Base-by-base conservation (phyloP, 108 stramenopile genomes). In the Stephanodiscus minutulus region DNA sequence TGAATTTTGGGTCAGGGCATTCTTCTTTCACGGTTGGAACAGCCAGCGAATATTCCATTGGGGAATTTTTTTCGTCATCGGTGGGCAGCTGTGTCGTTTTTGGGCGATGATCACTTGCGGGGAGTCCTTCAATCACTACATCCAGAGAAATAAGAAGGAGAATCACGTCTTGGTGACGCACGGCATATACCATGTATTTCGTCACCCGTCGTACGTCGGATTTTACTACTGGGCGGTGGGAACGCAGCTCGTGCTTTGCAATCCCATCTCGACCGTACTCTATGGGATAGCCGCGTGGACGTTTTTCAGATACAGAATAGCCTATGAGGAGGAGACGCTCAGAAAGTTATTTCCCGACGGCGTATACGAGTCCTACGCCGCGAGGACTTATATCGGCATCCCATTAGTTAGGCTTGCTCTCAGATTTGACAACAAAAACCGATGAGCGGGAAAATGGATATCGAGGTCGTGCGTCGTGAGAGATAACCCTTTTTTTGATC, bases 151-250 rank as follows among this genome's bases (percentile, higher is more conserved):
- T 37, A 86, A 88, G 59, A 91, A 91, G 53, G 88, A 92, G 22
- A 87, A 89, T 71, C 98, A 97, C 72, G 66, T 85, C 25, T 66
- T 98, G 68, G 86, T 98, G 13, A 98, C 94, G 17, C 70, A 89
- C 61, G 96, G 96, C 22, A 83, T 98, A 73, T 83, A 81, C 64
- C 79, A 78, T 20, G 28, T 62, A 37, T 18, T 99, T n/a, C 92
- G 98, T 13, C 98, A 99, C 83, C 97, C 97, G 41, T 91, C 91
- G 11, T 99, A 99, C 72, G 79, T 90, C 22, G 98, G 98, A 28
- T 99, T 97, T 84, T 99, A 87, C 63, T 99, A 94, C 74, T 99
- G 97, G 97, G 83, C 86, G 31, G 63, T 98, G 20, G 96, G 94
- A 9, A 95, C 91, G 25, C 98, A 97, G 73, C 29, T 97, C 5